Base-by-base conservation (phyloP, 805 yeast genomes). In the Suhomyces kilbournensis region DNA sequence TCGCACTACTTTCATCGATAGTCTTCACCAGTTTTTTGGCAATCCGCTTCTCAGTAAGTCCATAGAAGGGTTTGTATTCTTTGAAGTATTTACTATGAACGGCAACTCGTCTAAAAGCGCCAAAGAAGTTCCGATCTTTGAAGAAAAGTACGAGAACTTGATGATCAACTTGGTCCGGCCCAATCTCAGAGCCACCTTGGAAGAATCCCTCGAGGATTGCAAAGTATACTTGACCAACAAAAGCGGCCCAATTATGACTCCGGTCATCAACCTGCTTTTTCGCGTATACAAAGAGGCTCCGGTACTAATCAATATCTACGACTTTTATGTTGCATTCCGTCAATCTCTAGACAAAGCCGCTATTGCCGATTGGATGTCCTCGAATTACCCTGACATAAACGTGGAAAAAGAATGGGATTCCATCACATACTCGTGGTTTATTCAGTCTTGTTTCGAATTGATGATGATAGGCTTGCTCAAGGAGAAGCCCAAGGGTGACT, bases 261-360 rank as follows among this genome's bases (percentile, higher is more conserved):
- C 91, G 1, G 70, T 82, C 3, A 61, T 84, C 6, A 71, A 81
- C 28, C 81, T 79, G 47, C 64, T 91, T 50, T 91, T 82, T 68
- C 79, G 81, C 46, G 74, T 89, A 14, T 86, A 85, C 64, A 80
- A 94, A 53, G 97, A 91, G 59, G 92, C 97, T 0, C 87, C 88
- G 22, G 75, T 84, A 2, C 70, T 77, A 28, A 77, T 88, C 55
- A 88, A 88, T 61, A 76, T 86, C 49, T 84, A 75, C 67, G 96
- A 88, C 58, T 84, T 83, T 58, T 88, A 76, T 60, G 65, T 71
- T 22, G 85, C 88, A 0, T 87, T 87, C 68, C 80, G 75, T 60
- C 80, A 76, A 52, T 70, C 82, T 0, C 57, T 84, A 28, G 62
- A 61, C 42, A 64, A 63, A 52, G 54, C 53, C 6, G 64, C 63